Evolutionary conservation across 208 protist species (phyloP), one percentile per base, ranked within the genome.

Genomic region (Trypanosoma scelopori): DNA sequence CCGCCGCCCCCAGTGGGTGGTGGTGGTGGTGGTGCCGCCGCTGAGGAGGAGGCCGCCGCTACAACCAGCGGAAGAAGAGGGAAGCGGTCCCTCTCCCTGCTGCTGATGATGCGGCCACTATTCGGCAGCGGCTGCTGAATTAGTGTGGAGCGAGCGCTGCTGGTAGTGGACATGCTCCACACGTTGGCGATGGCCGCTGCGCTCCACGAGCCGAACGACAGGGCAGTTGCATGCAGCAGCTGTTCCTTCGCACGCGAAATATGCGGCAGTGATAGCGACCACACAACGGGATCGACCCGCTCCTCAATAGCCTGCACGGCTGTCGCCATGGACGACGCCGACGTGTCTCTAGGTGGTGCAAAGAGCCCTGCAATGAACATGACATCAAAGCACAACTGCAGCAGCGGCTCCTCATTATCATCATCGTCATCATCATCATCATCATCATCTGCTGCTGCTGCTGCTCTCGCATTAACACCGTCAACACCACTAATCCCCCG

Each of bases 361-460:
- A 73, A 37, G 0, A 58, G 16, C n/a, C 50, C 28, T 41, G 48
- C 47, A n/a, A 72, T 56, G 23, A 51, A 61, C 25, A 62, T 23
- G 16, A 69, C 18, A 64, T 81, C 75, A 60, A 81, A 64, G 61
- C 70, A 81, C 3, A 81, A 41, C 48, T 81, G 75, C 16, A 81
- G 30, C 51, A 70, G 52, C 15, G 64, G 58, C 45, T 76, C 70
- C 3, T 67, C 60, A 46, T 48, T 61, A 13, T 56, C 53, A 20
- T 58, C 53, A 4, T 58, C 45, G 16, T 18, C 9, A 41, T 16
- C 15, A 11, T 20, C 42, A 43, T 25, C 41, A 11, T 37, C 27
- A 28, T 16, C 41, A 49, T 22, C 1, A 5, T 1, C 20, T 6
- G 3, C 45, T 28, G 3, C 15, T 41, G 18, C 18, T 39, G n/a